phyloP scores from a whole-genome alignment of 2,329 filamentous ascomycete species.

The Teratosphaeria gauchensis region DNA sequence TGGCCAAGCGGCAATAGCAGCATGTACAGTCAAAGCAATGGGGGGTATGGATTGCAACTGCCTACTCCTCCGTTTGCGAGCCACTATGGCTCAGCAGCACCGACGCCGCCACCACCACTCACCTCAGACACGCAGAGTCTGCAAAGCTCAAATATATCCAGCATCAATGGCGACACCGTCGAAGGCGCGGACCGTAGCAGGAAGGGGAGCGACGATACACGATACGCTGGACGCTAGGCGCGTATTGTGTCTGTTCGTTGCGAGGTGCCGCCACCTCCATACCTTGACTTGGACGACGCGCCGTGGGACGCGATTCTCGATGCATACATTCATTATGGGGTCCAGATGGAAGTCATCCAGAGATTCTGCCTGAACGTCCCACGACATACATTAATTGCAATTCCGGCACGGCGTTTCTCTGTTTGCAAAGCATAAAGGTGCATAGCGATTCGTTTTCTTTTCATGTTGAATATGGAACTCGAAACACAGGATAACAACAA shows the following conservation, averaged over 20 bases:
- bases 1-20: not conserved
- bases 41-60: slow-evolving; percentile 1
- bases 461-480: not conserved
- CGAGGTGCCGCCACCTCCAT: not conserved
- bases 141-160: slow-evolving; percentile 19
- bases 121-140: slow-evolving; percentile 19
- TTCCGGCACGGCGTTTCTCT: not conserved
- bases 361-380: not conserved
- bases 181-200: slow-evolving; percentile 23
- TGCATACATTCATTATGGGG: too few species aligned
- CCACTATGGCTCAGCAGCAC: slow-evolving; percentile 17
- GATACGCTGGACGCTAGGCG: not conserved
- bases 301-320: too few species aligned
- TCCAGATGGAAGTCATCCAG: too few species aligned
- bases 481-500: not conserved
- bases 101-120: slow-evolving; percentile 16
- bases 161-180: slow-evolving; percentile 25
- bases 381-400: not conserved
- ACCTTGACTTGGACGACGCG: too few species aligned
- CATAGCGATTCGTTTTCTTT: not conserved
- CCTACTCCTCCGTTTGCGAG: slow-evolving; percentile 8
- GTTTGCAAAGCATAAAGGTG: not conserved
- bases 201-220: slow-evolving; percentile 13
- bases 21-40: slow-evolving; percentile 2
- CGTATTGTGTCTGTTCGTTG: not conserved